Evolutionary conservation across 2,329 filamentous ascomycete genomes (phyloP), one percentile per base, ranked within the genome.

Genomic region (Ceratocystis lukuohia): DNA sequence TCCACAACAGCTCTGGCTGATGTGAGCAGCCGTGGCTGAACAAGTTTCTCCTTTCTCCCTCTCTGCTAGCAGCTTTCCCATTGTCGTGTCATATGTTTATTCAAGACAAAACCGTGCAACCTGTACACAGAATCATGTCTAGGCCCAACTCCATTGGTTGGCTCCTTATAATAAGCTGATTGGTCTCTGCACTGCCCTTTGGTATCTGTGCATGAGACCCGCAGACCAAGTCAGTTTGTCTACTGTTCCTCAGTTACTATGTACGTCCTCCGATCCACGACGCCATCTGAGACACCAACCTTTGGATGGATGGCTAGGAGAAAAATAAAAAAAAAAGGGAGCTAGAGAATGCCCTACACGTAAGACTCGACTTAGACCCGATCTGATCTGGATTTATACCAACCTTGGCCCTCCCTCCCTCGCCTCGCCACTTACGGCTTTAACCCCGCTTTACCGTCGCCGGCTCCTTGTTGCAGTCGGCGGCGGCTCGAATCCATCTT

Each of bases 401-500:
- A 57, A n/a, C 56, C 7, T 37, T 20, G 22, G n/a, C 63, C 41
- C 37, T n/a, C 30, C 28, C 63, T 53, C 30, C 44, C 63, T 53
- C 44, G 17, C 48, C 50, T 8, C 20, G 20, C 20, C 63, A 41
- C 33, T 45, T 20, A 7, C n/a, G 3, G 25, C 50, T 17, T 28
- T n/a, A 1, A 6, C 25, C 59, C 61, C 37, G n/a, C 20, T 22
- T 59, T 28, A 56, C 28, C 63, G 53, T 57, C 37, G 25, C 28
- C 63, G 48, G 15, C 66, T 64, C 59, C 68, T 45, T 62, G 66
- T 61, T 65, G 17, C 59, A 53, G 17, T 15, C 20, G 48, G 37
- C 30, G 66, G 53, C 5, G 81, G 77, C 73, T 86, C 83, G 72
- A 87, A 87, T 0, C 79, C 75, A 73, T 85, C 82, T 50, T 84